Evolutionary conservation across 1,284 basidiomycete species (phyloP).

Genomic region (Marasmius oreades): DNA sequence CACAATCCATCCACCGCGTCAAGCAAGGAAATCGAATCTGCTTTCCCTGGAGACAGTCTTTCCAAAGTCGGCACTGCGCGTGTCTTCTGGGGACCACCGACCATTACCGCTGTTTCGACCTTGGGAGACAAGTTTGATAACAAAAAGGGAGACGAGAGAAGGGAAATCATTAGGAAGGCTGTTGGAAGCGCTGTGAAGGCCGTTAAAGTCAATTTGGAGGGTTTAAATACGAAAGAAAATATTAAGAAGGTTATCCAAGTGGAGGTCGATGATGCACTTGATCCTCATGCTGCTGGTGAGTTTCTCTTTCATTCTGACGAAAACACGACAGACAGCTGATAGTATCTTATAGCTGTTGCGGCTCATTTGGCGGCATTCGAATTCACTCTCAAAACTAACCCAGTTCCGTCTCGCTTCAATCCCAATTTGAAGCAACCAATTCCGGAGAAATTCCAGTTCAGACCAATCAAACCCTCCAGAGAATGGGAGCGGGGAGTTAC

Average conservation of each 20-base stretch:
- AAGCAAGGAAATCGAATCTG: constrained; percentile 30
- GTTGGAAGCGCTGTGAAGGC: constrained; percentile 67
- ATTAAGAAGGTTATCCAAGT: constrained; percentile 31
- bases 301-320: constrained; percentile 3
- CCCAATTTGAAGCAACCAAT: constrained; percentile 45
- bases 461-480: constrained; percentile 39
- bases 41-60: constrained; percentile 39
- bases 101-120: constrained; percentile 55
- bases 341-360: constrained; percentile 55
- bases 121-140: constrained; percentile 57
- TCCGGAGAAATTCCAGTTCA: constrained; percentile 46
- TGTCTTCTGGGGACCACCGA: constrained; percentile 54
- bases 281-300: constrained; percentile 73
- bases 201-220: constrained; percentile 51
- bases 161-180: constrained; percentile 66
- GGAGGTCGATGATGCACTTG: constrained; percentile 55
- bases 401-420: constrained; percentile 51
- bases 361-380: constrained; percentile 71
- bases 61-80: constrained; percentile 63
- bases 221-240: constrained; percentile 34
- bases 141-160: constrained; percentile 46
- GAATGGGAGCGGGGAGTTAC: constrained; percentile 72
- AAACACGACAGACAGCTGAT: constrained; percentile 1
- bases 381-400: constrained; percentile 73
- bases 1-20: constrained; percentile 17